Evolutionary conservation across 2,329 filamentous ascomycete species (phyloP), one percentile per base, ranked within the genome.

Genomic region (Colletotrichum euphorbiae): DNA sequence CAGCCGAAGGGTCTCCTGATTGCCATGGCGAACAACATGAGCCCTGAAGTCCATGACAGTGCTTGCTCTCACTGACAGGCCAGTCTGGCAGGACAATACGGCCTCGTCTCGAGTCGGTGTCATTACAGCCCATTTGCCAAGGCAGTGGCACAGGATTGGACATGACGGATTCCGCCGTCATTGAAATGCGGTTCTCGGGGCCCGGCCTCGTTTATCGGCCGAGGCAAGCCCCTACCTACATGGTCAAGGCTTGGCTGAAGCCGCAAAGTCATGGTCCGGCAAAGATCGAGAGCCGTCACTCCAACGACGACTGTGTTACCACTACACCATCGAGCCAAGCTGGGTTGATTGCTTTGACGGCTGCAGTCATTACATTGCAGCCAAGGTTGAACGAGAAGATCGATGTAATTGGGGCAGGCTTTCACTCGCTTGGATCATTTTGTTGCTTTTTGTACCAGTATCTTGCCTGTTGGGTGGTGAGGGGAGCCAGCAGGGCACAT

Each of bases 121-220:
- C 62, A 46, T 55, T 61, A 48, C 62, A 66, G 48, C n/a, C 12
- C 17, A 17, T 19, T 6, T 61, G 55, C 56, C 62, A 66, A 62
- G 62, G 57, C 57, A 48, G 7, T 38, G 17, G 21, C 15, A 42
- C 12, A 66, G 33, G 48, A 62, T 61, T 62, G 62, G 62, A 50
- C 36, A 31, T 42, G 38, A n/a, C 17, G 31, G 40, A 31, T 55
- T 24, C 56, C 50, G 40, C 31, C 40, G 46, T 5, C 24, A 24
- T 24, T 24, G 24, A 24, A 24, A 1, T 54, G 33, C 6, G 8
- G 28, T 45, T n/a, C 28, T 36, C 48, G 36, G 36, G 45, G 46
- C n/a, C 40, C 13, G 40, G 62, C 17, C 62, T 60, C 55, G 55
- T 60, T 24, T 3, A 60, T 60, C 55, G 43, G 62, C 45, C 17